Evolutionary conservation across 2,329 filamentous ascomycete genomes (phyloP).

Genomic region (Corniculantispora saksenae): DNA sequence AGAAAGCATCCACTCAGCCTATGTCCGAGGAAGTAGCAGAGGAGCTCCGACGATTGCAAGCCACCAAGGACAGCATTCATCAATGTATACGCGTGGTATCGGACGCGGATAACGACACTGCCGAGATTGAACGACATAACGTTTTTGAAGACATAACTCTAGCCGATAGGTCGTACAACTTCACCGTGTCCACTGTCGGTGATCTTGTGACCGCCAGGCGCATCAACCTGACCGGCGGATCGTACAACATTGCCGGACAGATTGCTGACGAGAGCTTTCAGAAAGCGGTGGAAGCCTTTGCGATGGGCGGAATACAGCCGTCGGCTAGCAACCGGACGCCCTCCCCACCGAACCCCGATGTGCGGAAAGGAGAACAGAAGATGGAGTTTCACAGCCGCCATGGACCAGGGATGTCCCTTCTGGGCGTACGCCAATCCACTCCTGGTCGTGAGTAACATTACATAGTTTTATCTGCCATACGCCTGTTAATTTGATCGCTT

Average conservation of each 20-base stretch:
- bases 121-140: conserved; percentile 25
- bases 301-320: not conserved
- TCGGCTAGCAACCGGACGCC: too few species aligned
- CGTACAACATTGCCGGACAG: not conserved
- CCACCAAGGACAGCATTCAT: conserved; percentile 26
- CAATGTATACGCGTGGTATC: conserved; percentile 26
- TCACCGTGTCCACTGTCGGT: conserved; percentile 28
- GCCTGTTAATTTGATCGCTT: too few species aligned
- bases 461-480: too few species aligned
- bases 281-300: not conserved
- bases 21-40: conserved; percentile 20
- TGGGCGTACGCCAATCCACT: too few species aligned
- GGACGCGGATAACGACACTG: not conserved
- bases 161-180: conserved; percentile 26
- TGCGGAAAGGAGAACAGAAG: too few species aligned
- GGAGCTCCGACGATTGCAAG: conserved; percentile 24
- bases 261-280: conserved; percentile 6
- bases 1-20: conserved; percentile 12
- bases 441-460: too few species aligned
- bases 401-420: too few species aligned
- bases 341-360: too few species aligned
- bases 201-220: conserved; percentile 27
- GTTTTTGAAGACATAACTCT: conserved; percentile 30
- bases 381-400: too few species aligned
- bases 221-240: conserved; percentile 21